Percentiles rank a stretch among this genome's conserved stretches.
These are phyloP conservation scores for Oryza punctata DNA, from an alignment of 176 grass and related monocot species.

Conservation along the genomic window DNA sequence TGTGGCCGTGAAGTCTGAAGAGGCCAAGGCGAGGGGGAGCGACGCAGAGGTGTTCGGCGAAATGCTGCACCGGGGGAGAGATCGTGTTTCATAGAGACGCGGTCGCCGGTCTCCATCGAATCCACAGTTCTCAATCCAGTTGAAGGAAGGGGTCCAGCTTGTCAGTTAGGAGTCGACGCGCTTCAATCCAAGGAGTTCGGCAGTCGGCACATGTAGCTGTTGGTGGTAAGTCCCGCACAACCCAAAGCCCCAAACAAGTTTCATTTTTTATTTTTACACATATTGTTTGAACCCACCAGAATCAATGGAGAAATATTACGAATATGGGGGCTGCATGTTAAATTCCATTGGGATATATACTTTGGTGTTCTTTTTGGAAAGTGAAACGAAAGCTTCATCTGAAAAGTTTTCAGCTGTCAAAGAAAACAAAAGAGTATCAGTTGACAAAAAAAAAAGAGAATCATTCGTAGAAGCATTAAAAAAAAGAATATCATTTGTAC, in stretches of 20 bases:
- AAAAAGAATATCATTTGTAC: too few species aligned
- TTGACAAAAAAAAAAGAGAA: too few species aligned
- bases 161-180: too few species aligned
- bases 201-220: background rate
- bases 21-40: background rate
- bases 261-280: too few species aligned
- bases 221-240: background rate
- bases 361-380: background rate
- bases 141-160: too few species aligned
- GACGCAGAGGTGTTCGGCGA: background rate
- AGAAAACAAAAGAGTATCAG: too few species aligned
- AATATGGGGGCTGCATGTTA: too few species aligned
- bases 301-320: too few species aligned
- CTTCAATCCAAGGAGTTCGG: background rate
- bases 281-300: too few species aligned
- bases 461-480: too few species aligned
- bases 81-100: background rate
- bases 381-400: too few species aligned
- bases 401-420: too few species aligned
- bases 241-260: background rate
- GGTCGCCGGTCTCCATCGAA: background rate
- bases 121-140: background rate
- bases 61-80: background rate
- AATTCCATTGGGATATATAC: background rate
- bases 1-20: background rate